These are phyloP conservation scores for Euptelea pleiosperma DNA, from an alignment of 164 flowering plant species.

Conservation along the genomic window DNA sequence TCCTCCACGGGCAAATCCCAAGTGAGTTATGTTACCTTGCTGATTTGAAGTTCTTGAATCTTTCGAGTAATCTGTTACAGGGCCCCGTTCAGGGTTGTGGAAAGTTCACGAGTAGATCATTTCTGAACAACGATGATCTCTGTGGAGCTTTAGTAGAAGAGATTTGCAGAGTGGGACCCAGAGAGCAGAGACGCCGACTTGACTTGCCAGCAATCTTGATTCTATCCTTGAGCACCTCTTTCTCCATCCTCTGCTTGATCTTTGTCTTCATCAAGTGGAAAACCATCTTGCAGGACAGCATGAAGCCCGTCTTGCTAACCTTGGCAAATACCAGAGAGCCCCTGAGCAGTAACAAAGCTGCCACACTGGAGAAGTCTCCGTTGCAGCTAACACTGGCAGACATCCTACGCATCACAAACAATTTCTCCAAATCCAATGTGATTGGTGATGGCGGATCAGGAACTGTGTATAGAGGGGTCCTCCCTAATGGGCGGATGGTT, in stretches of 20 bases:
- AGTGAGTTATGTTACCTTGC: constrained; percentile 4
- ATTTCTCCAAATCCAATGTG: constrained; percentile 11
- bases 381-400: constrained; percentile 4
- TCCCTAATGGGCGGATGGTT: constrained; percentile 8
- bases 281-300: neutral
- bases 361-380: constrained; percentile 1
- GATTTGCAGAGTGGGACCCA: constrained; percentile 2
- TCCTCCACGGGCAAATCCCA: constrained; percentile 11
- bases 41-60: constrained; percentile 11
- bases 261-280: constrained; percentile 4
- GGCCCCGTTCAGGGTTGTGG: constrained; percentile 15
- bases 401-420: constrained; percentile 8
- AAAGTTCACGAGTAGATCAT: constrained; percentile 3
- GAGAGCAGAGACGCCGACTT: neutral
- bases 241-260: constrained; percentile 10
- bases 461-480: constrained; percentile 13
- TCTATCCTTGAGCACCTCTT: constrained; percentile 5
- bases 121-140: constrained; percentile 7
- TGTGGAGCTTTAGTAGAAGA: neutral
- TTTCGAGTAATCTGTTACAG: constrained; percentile 6
- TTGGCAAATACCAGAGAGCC: neutral
- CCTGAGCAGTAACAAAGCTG: neutral
- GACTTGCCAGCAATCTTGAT: neutral
- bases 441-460: constrained; percentile 14
- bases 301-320: neutral